These are phyloP conservation scores for Capillidium heterosporum DNA, from an alignment of 371 early-diverging fungal species.

Conservation along the genomic window DNA sequence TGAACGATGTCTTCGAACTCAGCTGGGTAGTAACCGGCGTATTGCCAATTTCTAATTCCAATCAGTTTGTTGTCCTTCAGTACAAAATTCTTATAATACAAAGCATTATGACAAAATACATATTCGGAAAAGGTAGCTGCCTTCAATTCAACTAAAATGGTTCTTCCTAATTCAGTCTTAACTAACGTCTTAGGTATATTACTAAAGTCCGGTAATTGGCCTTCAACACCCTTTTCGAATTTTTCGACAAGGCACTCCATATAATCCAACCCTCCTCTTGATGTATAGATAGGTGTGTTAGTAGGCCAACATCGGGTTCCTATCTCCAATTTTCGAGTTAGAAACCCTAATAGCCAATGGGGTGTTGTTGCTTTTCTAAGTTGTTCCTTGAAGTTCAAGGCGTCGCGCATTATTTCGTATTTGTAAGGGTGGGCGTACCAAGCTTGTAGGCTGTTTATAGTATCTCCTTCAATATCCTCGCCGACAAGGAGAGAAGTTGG, in stretches of 20 bases:
- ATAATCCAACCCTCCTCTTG: no score
- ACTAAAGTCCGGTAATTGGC: no score
- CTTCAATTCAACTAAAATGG: neutral
- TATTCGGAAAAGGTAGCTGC: neutral
- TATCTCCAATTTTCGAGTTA: no score
- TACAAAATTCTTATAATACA: neutral
- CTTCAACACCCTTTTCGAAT: no score
- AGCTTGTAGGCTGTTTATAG: neutral
- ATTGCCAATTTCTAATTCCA: neutral
- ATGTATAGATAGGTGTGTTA: no score
- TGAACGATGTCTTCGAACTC: neutral
- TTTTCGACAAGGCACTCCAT: no score
- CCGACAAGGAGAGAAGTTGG: no score
- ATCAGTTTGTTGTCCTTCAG: neutral
- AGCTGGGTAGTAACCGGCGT: neutral
- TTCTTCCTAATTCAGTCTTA: neutral
- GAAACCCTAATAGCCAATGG: no score
- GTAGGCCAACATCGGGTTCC: no score
- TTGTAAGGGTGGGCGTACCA: neutral
- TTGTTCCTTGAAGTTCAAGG: neutral
- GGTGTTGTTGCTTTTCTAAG: neutral
- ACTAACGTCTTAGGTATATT: no score
- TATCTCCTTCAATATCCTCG: neutral
- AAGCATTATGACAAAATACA: neutral
- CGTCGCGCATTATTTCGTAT: neutral